These are phyloP conservation scores for Conidiobolus coronatus DNA, from an alignment of 371 early-diverging fungal species.

Conservation along the genomic window DNA sequence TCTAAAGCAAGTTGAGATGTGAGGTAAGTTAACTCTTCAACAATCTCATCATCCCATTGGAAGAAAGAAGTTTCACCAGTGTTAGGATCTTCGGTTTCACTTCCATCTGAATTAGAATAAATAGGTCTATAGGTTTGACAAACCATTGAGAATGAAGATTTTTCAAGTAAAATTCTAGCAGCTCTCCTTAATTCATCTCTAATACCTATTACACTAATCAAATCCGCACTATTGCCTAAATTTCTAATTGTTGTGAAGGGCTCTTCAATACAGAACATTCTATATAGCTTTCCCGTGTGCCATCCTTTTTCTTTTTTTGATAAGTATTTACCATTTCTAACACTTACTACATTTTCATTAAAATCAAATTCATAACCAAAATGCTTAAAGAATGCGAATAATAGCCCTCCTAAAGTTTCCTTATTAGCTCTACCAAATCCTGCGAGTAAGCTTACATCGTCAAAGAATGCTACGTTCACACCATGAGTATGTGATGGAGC, in stretches of 20 bases:
- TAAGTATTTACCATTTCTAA: conserved; percentile 45
- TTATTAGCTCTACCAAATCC: conserved; percentile 31
- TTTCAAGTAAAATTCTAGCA: conserved; percentile 24
- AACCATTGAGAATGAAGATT: conserved; percentile 12
- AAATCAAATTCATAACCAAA: conserved; percentile 63
- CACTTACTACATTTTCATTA: conserved; percentile 43
- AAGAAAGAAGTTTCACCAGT: no score
- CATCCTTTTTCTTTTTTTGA: conserved; percentile 64
- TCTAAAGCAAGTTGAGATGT: no score
- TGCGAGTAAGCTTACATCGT: conserved; percentile 25
- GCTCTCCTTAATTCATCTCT: conserved; percentile 52
- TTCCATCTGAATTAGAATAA: no score
- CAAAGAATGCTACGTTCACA: conserved; percentile 35
- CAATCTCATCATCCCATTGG: no score
- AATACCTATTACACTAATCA: conserved; percentile 43
- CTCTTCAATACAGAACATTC: conserved; percentile 70
- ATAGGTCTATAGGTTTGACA: conserved; percentile 13
- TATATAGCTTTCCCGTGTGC: conserved; percentile 28
- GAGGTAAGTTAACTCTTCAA: no score
- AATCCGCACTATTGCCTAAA: conserved; percentile 72
- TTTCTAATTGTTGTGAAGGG: conserved; percentile 67
- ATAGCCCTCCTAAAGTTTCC: conserved; percentile 51
- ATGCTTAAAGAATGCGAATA: conserved; percentile 64
- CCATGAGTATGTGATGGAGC: conserved; percentile 15
- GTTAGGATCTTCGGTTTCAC: no score